phyloP scores from a whole-genome alignment of 345 rosid genomes.

The Eucalyptus camaldulensis region DNA sequence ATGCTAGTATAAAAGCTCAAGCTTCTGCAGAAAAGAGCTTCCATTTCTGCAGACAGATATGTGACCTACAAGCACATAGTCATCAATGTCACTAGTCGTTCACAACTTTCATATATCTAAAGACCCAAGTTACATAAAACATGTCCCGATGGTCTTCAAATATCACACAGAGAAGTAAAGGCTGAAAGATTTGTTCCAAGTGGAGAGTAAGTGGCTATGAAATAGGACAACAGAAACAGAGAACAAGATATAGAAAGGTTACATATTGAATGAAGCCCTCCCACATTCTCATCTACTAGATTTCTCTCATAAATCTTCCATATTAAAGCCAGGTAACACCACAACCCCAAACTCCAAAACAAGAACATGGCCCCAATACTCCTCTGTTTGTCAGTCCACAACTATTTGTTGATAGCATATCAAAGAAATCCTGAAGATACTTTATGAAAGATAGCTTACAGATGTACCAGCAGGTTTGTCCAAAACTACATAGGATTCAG shows the following conservation, averaged over 20 bases:
- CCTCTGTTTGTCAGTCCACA: background rate
- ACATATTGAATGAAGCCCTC: background rate
- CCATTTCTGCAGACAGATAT: background rate
- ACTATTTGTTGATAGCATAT: background rate
- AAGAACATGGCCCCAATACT: background rate
- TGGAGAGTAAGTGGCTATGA: background rate
- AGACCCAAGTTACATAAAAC: background rate
- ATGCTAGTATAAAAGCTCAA: background rate
- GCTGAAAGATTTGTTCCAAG: background rate
- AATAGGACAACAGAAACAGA: background rate
- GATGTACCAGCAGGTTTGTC: slow-evolving; percentile 96
- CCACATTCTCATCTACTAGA: background rate
- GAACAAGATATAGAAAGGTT: background rate
- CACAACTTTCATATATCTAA: background rate
- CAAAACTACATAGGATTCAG: slow-evolving; percentile 73
- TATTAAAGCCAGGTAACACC: background rate
- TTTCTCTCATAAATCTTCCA: background rate
- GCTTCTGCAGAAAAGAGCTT: background rate
- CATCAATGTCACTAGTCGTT: background rate
- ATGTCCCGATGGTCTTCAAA: background rate
- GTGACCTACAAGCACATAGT: background rate
- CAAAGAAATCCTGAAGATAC: background rate
- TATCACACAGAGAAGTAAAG: background rate
- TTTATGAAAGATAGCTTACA: slow-evolving; percentile 27
- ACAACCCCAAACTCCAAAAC: background rate